Conservation (phyloP, 352 stramenopile genomes). For the Globisporangium echinulatum region DNA sequence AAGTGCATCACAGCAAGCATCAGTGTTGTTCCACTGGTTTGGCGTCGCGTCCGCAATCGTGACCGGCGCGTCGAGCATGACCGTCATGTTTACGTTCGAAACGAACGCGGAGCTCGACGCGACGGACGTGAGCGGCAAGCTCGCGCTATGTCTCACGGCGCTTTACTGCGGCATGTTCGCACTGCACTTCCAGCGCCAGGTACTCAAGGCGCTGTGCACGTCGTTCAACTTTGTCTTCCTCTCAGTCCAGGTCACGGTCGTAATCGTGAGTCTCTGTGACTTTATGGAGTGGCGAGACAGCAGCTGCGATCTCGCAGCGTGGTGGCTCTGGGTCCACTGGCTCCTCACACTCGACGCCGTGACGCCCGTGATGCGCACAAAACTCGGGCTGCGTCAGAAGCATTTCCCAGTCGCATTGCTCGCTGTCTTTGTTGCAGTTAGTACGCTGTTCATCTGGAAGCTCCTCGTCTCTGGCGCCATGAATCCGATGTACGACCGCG, state of each 20-base stretch:
- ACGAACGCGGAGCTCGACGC: neutral
- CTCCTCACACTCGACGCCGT: conserved; percentile 21
- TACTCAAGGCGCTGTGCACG: conserved; percentile 9
- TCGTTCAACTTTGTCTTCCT: conserved; percentile 33
- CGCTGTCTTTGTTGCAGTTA: neutral
- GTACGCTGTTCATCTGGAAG: conserved; percentile 1
- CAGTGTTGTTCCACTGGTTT: neutral
- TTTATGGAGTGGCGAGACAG: conserved; percentile 17
- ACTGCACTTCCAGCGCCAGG: conserved; percentile 9
- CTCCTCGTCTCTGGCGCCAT: conserved; percentile 7
- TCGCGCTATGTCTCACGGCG: conserved; percentile 1
- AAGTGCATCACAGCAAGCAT: neutral
- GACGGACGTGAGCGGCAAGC: neutral
- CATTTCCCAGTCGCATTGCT: conserved; percentile 5
- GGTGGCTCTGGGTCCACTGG: conserved; percentile 21
- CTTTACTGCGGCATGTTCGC: conserved; percentile 3
- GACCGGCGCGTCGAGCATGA: neutral
- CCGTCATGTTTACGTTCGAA: neutral
- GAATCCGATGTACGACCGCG: conserved; percentile 16
- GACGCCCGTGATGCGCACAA: conserved; percentile 13
- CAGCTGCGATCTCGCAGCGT: conserved; percentile 2
- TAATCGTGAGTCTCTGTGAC: conserved; percentile 17
- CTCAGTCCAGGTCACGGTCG: conserved; percentile 18
- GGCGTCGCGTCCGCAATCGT: neutral
- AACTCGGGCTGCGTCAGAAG: conserved; percentile 9